Base-by-base conservation (phyloP, 441 rosid species). In the Adansonia madagascariensis region DNA sequence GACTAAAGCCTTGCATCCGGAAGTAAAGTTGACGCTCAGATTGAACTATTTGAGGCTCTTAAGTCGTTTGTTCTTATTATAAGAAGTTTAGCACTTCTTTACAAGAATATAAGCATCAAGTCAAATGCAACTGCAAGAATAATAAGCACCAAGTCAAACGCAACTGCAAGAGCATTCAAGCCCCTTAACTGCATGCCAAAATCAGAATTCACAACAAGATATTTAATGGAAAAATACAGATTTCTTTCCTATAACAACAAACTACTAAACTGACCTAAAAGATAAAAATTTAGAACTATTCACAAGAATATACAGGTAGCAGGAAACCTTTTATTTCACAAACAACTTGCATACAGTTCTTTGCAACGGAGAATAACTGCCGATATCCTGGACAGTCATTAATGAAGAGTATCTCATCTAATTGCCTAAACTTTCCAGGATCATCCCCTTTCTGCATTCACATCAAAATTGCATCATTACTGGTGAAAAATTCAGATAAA, bases 361-460 rank as follows among this genome's bases (percentile, higher is more conserved):
- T 93, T 15, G 95, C 93, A 78, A 90, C 83, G 57, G 92, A 75
- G 75, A 83, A 79, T 73, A 93, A 74, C 65, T 84, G 82, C 74
- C 76, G 92, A 85, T 91, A 95, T 63, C 88, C 97, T 78, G 97
- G 90, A 86, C 80, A 89, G 70, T 88, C 95, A 55, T 84, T 78
- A 18, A 93, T 77, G 59, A 85, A 91, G 61, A 95, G 77, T 71
- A 93, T 92, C 88, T 95, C 99, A 77, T 93, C 97, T 74, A 93
- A 73, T 79, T 85, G 91, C 84, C 99, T 91, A 87, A 93, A 95
- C 84, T 89, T 93, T 83, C 99, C 98, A 43, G 82, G 86, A 85
- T 91, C 92, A 80, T 88, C 91, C 70, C 87, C 88, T 83, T 88
- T 95, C 99, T 93, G 92, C 88, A 86, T n/a, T 63, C 15, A 22